Percentiles rank a stretch among this genome's conserved stretches.
Conservation (phyloP, 2,329 filamentous ascomycete genomes). For the Phialophora tarda region DNA sequence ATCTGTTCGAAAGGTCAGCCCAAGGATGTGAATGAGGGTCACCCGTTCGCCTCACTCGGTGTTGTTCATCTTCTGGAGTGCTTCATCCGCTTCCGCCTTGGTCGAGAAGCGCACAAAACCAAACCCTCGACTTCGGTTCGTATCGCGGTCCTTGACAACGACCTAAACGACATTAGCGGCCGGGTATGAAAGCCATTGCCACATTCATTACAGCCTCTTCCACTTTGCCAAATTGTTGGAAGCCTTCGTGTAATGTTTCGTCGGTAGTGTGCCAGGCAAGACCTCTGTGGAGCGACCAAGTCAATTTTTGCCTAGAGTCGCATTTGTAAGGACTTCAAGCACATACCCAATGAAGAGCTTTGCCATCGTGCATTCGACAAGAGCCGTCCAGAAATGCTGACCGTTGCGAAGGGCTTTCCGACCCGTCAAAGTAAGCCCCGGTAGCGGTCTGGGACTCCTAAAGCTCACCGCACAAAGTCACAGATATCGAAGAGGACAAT, state of each 20-base stretch:
- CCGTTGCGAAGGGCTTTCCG: constrained; percentile 6
- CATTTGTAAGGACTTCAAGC: constrained; percentile 15
- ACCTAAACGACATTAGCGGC: constrained; percentile 63
- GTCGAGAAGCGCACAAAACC: constrained; percentile 87
- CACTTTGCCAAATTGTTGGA: constrained; percentile 86
- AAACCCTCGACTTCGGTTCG: constrained; percentile 93
- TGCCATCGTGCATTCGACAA: constrained; percentile 33
- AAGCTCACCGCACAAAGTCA: constrained; percentile 28
- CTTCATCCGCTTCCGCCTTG: constrained; percentile 51
- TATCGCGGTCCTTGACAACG: constrained; percentile 97
- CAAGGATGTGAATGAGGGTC: constrained; percentile 12
- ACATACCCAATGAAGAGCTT: constrained; percentile 42
- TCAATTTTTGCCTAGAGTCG: constrained; percentile 21
- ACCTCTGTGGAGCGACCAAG: constrained; percentile 65
- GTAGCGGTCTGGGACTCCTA: constrained; percentile 24
- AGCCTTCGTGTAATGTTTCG: constrained; percentile 81
- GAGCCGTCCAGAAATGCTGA: constrained; percentile 8
- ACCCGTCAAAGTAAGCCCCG: constrained; percentile 18
- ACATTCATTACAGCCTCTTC: constrained; percentile 80
- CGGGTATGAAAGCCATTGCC: constrained; percentile 26
- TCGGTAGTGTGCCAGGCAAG: constrained; percentile 99
- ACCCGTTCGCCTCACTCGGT: constrained; percentile 68
- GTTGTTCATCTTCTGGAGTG: constrained; percentile 53
- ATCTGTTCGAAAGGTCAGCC: constrained; percentile 60
- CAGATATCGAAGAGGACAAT: constrained; percentile 27